Conservation (phyloP, 2,329 filamentous ascomycete genomes). For the Trichophyton mentagrophytes region DNA sequence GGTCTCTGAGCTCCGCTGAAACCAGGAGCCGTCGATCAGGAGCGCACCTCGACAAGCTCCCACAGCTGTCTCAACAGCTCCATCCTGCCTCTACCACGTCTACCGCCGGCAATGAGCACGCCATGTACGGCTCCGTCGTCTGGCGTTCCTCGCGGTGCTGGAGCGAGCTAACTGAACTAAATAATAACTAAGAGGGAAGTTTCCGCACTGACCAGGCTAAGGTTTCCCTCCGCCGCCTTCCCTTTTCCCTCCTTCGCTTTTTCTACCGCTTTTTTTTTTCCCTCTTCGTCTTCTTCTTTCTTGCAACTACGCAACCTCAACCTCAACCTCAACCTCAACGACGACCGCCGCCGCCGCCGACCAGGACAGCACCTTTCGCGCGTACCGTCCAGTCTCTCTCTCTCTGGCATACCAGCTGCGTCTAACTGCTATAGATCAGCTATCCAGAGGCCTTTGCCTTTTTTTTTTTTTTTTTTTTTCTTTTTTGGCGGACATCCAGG, state of each 20-base stretch:
- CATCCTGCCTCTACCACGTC: not conserved
- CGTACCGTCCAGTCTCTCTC: not conserved
- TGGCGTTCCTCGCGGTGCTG: not conserved
- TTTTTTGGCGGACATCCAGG: not conserved
- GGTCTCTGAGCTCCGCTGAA: not conserved
- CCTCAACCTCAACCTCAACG: not conserved
- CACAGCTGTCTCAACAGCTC: not conserved
- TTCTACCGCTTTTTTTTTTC: not conserved
- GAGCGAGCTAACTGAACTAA: not conserved
- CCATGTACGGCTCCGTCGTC: not conserved
- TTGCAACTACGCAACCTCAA: not conserved
- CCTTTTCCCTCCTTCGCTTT: not conserved
- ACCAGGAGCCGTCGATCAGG: constrained; percentile 1
- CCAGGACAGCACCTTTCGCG: not conserved
- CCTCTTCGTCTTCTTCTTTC: not conserved
- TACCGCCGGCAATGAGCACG: too few relatives aligned
- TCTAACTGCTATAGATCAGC: not conserved
- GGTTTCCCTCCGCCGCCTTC: constrained; percentile 9
- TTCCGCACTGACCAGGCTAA: not conserved
- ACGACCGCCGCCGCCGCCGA: not conserved
- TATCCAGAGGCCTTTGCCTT: not conserved
- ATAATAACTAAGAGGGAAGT: not conserved
- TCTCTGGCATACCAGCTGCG: not conserved
- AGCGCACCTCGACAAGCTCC: not conserved
- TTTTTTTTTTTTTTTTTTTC: not conserved